phyloP scores from a whole-genome alignment of 805 yeast genomes.

The Ogataea siamensis region DNA sequence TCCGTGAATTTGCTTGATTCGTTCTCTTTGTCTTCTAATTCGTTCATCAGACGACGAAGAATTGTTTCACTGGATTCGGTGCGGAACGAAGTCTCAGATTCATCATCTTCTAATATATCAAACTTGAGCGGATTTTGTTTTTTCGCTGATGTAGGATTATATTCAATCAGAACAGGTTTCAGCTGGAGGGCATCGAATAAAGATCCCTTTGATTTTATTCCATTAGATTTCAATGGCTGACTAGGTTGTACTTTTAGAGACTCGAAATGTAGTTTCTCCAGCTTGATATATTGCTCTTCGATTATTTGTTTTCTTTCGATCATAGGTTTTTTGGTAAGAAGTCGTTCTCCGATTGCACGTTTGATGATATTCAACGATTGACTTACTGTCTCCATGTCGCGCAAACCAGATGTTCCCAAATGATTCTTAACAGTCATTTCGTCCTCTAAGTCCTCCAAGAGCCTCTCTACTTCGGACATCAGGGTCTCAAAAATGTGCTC shows the following conservation, averaged over 20 bases:
- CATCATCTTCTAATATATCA: conserved; percentile 15
- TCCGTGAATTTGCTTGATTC: conserved; percentile 7
- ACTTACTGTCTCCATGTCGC: conserved; percentile 9
- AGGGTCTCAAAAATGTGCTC: conserved; percentile 48
- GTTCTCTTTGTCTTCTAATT: conserved; percentile 30
- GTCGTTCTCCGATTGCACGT: conserved; percentile 23
- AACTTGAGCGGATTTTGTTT: conserved; percentile 16
- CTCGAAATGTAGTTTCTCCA: conserved; percentile 8
- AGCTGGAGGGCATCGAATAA: conserved; percentile 23
- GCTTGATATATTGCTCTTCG: conserved; percentile 6
- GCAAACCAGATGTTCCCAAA: conserved; percentile 4
- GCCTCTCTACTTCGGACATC: conserved; percentile 39
- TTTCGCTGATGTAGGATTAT: conserved; percentile 29
- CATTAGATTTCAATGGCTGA: neutral
- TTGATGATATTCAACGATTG: conserved; percentile 21
- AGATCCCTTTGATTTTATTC: conserved; percentile 11
- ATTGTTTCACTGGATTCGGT: conserved; percentile 25
- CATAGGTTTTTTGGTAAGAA: conserved; percentile 11
- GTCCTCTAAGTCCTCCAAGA: conserved; percentile 29
- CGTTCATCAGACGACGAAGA: conserved; percentile 32
- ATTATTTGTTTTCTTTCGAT: conserved; percentile 5
- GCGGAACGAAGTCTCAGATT: conserved; percentile 4
- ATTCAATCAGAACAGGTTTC: conserved; percentile 28
- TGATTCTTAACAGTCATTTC: conserved; percentile 1
- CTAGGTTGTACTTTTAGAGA: neutral